Evolutionary conservation across 768 basidiomycete genomes (phyloP), one percentile per base, ranked within the genome.

Genomic region (Termitomyces sp.): DNA sequence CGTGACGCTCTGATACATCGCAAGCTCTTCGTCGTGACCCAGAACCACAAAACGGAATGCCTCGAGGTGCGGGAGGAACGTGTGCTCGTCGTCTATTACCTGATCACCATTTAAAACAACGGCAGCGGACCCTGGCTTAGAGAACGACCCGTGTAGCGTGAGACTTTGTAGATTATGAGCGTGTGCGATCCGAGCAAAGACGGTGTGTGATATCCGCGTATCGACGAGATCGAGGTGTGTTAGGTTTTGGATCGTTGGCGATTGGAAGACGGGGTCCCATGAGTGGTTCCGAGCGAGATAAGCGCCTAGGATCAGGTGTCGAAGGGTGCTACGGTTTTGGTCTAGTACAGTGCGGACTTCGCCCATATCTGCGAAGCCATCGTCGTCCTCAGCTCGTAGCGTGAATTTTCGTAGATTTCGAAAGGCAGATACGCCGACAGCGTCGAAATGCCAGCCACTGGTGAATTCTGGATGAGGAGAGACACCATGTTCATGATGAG

Each of bases 361-460:
- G 38, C 77, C 78, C 81, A 87, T 85, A 59, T 84, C 82, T 1
- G 85, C 85, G 58, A 81, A 82, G 10, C 85, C 85, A 57, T 85
- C 83, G 68, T 85, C 83, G 65, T 87, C 85, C 61, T 85, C 84
- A 2, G 84, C 84, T 14, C 85, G 77, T 14, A 88, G 72, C 22
- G 83, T 84, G 69, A 88, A 86, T 63, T 83, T 83, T 53, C 75
- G 77, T 15, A 88, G 73, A 48, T 78, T 74, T 9, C 67, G 70
- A 70, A 87, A 86, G 1, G 76, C 74, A n/a, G 81, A 82, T 37
- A 87, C 83, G 37, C 84, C 84, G 11, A 81, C 80, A 12, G 84
- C 84, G 59, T 86, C 85, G 60, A 88, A 88, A 67, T 88, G 85
- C 82, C 83, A 88, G 2, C 85, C 85, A 44, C 81, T 82, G 41